Evolutionary conservation across 164 flowering plant species (phyloP).

Genomic region (Cinnamomum micranthum): DNA sequence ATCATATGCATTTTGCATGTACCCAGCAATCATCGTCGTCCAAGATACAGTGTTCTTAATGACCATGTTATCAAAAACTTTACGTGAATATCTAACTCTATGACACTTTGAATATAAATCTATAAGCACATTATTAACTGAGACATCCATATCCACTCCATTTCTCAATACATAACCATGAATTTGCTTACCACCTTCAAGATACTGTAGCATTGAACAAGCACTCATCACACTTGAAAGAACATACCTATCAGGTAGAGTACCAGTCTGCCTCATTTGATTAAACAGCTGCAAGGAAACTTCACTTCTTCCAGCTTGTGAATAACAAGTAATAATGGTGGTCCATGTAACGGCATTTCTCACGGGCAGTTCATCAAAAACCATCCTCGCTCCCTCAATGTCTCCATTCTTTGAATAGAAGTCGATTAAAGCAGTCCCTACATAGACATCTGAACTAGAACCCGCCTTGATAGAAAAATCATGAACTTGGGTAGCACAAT

Average conservation of each 20-base stretch:
- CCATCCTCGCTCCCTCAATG: constrained; percentile 39
- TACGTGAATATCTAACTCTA: constrained; percentile 30
- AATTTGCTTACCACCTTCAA: constrained; percentile 61
- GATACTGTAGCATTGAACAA: constrained; percentile 44
- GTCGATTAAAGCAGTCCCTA: constrained; percentile 52
- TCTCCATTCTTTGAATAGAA: constrained; percentile 50
- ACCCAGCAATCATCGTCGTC: constrained; percentile 76
- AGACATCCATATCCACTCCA: constrained; percentile 42
- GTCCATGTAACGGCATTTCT: constrained; percentile 65
- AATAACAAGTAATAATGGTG: constrained; percentile 53
- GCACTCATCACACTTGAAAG: constrained; percentile 58
- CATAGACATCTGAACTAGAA: constrained; percentile 47
- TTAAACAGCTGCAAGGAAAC: constrained; percentile 44
- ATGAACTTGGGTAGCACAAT: constrained; percentile 40
- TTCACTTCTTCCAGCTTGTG: constrained; percentile 44
- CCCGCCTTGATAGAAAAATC: constrained; percentile 39
- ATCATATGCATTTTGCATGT: constrained; percentile 62
- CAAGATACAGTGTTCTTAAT: constrained; percentile 54
- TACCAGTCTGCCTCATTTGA: constrained; percentile 37
- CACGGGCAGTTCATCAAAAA: constrained; percentile 41
- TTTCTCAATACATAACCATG: constrained; percentile 58
- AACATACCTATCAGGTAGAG: constrained; percentile 52
- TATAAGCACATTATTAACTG: constrained; percentile 51
- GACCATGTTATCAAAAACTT: constrained; percentile 45
- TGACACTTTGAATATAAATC: constrained; percentile 58